Conservation (phyloP, 2,329 filamentous ascomycete species). For the Calonectria henricotiae region DNA sequence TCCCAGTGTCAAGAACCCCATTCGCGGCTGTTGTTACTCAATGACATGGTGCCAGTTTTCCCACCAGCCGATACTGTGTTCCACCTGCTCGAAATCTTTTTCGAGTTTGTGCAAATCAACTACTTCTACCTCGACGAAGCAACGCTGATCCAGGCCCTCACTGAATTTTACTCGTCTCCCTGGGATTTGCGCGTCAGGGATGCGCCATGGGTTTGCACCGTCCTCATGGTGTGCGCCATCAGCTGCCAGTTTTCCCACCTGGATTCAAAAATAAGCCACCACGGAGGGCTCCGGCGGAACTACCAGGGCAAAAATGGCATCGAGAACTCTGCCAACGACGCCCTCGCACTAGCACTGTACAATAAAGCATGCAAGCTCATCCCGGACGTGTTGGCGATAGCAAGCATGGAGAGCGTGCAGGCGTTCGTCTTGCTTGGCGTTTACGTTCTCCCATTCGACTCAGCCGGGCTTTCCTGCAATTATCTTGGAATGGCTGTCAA, state of each 20-base stretch:
- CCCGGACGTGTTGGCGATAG: conserved; percentile 71
- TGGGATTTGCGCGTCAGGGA: conserved; percentile 2
- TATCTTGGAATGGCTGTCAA: conserved; percentile 72
- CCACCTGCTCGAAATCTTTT: conserved; percentile 66
- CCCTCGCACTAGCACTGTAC: conserved; percentile 63
- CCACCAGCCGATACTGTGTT: conserved; percentile 65
- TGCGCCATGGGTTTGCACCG: conserved; percentile 57
- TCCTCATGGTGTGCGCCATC: conserved; percentile 67
- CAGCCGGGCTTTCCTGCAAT: conserved; percentile 71
- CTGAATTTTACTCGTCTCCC: conserved; percentile 5
- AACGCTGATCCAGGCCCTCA: not conserved
- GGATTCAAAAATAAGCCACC: conserved; percentile 51
- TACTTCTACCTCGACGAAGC: conserved; percentile 65
- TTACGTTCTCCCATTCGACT: conserved; percentile 71
- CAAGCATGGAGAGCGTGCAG: conserved; percentile 72
- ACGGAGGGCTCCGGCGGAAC: not conserved
- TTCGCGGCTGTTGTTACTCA: conserved; percentile 45
- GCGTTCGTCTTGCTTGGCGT: conserved; percentile 71
- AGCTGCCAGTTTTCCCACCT: conserved; percentile 69
- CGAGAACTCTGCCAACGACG: not conserved
- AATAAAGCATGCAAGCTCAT: conserved; percentile 70
- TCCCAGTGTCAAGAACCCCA: conserved; percentile 57
- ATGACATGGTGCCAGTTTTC: conserved; percentile 41
- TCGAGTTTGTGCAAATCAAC: conserved; percentile 65
- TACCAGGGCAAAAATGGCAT: conserved; percentile 12